These are phyloP conservation scores for Lentinula edodes DNA, from an alignment of 768 basidiomycete species.

Conservation along the genomic window DNA sequence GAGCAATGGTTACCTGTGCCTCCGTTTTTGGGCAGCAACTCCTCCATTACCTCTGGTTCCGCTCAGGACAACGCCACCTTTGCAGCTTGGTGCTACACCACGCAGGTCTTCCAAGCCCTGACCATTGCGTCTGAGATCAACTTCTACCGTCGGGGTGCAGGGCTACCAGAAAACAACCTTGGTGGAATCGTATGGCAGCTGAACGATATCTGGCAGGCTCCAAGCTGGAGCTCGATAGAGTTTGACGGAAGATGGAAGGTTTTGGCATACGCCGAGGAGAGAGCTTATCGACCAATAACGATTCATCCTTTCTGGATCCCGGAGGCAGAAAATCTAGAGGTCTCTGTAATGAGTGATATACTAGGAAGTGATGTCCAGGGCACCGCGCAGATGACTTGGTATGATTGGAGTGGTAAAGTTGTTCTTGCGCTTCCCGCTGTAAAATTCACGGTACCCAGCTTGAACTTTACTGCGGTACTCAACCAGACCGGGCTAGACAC, in stretches of 20 bases:
- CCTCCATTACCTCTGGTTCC: constrained; percentile 18
- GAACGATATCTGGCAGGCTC: constrained; percentile 58
- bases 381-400: constrained; percentile 48
- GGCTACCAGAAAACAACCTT: constrained; percentile 51
- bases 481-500: constrained; percentile 32
- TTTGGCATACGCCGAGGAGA: constrained; percentile 43
- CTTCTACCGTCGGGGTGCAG: constrained; percentile 56
- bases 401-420: constrained; percentile 43
- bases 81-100: constrained; percentile 60
- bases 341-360: constrained; percentile 44
- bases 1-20: constrained; percentile 54
- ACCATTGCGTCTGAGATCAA: constrained; percentile 55
- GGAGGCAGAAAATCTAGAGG: constrained; percentile 38
- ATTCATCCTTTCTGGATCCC: constrained; percentile 56
- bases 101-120: constrained; percentile 56
- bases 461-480: constrained; percentile 46
- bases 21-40: not conserved
- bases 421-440: constrained; percentile 29
- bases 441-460: constrained; percentile 35
- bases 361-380: constrained; percentile 42
- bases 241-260: constrained; percentile 59
- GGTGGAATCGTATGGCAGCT: constrained; percentile 57
- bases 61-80: constrained; percentile 50
- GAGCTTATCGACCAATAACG: constrained; percentile 38
- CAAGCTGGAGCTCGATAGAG: constrained; percentile 51